Percentiles rank a stretch among this genome's conserved stretches.
These are phyloP conservation scores for Globisporangium cederbergense DNA, from an alignment of 352 stramenopile genomes.

Conservation along the genomic window DNA sequence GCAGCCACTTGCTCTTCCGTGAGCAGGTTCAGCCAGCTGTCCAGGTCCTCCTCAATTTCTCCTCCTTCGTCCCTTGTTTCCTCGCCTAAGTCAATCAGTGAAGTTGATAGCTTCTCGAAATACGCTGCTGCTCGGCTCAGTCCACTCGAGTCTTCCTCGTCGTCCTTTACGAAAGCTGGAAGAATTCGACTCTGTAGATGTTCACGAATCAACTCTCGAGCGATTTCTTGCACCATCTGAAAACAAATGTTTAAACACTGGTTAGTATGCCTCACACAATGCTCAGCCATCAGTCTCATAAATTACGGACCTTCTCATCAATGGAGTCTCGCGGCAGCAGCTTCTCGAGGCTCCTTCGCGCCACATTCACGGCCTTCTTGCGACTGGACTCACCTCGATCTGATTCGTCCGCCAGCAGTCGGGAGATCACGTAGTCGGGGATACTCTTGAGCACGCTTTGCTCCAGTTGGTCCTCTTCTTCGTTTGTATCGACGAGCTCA, in stretches of 20 bases:
- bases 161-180: not conserved
- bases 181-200: conserved; percentile 9
- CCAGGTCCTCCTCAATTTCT: conserved; percentile 10
- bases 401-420: conserved; percentile 19
- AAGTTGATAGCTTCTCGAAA: conserved; percentile 18
- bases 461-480: conserved; percentile 23
- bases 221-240: conserved; percentile 29
- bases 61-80: not conserved
- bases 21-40: conserved; percentile 33
- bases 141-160: conserved; percentile 28
- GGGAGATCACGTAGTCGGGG: conserved; percentile 24
- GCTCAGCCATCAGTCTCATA: not conserved
- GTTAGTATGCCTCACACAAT: not conserved
- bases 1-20: conserved; percentile 45
- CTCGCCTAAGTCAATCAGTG: not conserved
- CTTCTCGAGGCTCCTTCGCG: conserved; percentile 37
- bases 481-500: conserved; percentile 3
- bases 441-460: conserved; percentile 16
- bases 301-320: conserved; percentile 24
- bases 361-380: conserved; percentile 7
- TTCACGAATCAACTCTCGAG: conserved; percentile 33
- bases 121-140: conserved; percentile 35
- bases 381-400: not conserved
- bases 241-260: not conserved
- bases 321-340: conserved; percentile 23